Percentiles rank a stretch among this genome's conserved stretches.
Evolutionary conservation across 139 green algal genomes (phyloP).

Genomic region (Coccomyxa sp.): DNA sequence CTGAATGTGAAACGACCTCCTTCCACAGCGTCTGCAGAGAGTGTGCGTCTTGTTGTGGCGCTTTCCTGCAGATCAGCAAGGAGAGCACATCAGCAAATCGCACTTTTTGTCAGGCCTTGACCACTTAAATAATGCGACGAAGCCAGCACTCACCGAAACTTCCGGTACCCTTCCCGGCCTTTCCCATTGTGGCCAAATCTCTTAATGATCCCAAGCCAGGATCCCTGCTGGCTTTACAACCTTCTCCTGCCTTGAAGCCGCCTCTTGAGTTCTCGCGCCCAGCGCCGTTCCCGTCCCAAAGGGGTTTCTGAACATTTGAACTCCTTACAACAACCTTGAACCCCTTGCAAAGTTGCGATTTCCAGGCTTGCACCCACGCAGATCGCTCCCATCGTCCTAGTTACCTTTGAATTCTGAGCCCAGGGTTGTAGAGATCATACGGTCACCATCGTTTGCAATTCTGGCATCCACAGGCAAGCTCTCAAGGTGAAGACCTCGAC

Average conservation of each 20-base stretch:
- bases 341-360: no score
- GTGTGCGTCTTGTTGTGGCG: conserved; percentile 97
- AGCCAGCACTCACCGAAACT: conserved; percentile 71
- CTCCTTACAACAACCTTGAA: no score
- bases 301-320: no score
- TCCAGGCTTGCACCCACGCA: no score
- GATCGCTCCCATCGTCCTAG: no score
- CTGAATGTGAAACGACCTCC: conserved; percentile 92
- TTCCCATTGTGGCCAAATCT: conserved; percentile 63
- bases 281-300: no score
- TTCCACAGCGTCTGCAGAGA: conserved; percentile 88
- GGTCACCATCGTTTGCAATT: no score
- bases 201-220: background rate
- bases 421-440: no score
- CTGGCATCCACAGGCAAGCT: no score
- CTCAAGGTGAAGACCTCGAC: no score
- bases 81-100: background rate
- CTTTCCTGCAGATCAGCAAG: conserved; percentile 60
- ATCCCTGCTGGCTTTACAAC: background rate
- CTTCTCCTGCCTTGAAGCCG: background rate
- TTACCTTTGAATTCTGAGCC: no score
- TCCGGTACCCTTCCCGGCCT: conserved; percentile 93
- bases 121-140: conserved; percentile 3
- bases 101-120: background rate
- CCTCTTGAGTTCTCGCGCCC: no score